Conservation (phyloP, 352 stramenopile genomes). For the Saprolegnia parasitica region DNA sequence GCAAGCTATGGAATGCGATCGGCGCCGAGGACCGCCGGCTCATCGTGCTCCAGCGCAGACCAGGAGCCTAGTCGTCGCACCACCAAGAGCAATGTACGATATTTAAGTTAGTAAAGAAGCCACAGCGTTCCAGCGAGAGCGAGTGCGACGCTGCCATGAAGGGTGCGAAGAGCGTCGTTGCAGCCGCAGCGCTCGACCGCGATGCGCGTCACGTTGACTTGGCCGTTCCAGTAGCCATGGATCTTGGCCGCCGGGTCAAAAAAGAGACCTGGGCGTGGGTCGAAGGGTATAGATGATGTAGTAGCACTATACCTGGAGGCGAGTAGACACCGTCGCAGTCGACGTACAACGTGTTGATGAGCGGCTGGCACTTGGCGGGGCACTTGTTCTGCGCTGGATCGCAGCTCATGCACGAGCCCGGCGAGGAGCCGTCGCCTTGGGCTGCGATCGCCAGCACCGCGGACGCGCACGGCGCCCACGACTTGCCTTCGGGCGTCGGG, state of each 20-base stretch:
- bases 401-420: conserved; percentile 61
- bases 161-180: conserved; percentile 22
- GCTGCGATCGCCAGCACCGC: conserved; percentile 43
- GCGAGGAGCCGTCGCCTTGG: conserved; percentile 57
- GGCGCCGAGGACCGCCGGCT: conserved; percentile 65
- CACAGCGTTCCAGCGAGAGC: too few relatives aligned
- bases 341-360: conserved; percentile 65
- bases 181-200: conserved; percentile 55
- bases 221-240: conserved; percentile 60
- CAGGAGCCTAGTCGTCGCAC: conserved; percentile 22
- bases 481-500: conserved; percentile 49
- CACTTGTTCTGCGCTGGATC: conserved; percentile 48
- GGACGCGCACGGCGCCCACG: conserved; percentile 55
- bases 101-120: not conserved
- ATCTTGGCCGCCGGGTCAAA: conserved; percentile 58
- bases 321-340: conserved; percentile 59
- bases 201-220: conserved; percentile 48
- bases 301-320: conserved; percentile 32
- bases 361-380: conserved; percentile 60
- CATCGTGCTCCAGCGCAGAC: conserved; percentile 58
- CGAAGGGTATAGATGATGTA: not conserved
- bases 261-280: conserved; percentile 33
- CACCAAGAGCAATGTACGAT: not conserved
- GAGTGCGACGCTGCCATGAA: not conserved
- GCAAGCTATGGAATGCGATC: conserved; percentile 74